phyloP scores from a whole-genome alignment of 2,329 filamentous ascomycete species.

The Clarireedia sp. region DNA sequence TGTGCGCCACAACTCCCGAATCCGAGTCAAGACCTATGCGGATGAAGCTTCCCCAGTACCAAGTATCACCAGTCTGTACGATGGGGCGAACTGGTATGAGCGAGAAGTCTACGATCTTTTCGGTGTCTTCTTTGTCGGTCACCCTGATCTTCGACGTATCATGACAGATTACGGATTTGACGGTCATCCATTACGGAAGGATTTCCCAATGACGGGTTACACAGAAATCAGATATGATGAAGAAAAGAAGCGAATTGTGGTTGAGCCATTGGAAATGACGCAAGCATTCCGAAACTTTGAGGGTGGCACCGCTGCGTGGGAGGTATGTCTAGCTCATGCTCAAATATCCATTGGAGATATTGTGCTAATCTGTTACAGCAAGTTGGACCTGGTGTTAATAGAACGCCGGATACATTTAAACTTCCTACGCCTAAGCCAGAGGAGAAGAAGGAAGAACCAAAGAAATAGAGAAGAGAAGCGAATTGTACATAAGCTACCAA shows the following conservation, averaged over 20 bases:
- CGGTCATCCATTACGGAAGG: constrained; percentile 92
- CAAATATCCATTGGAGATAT: not conserved
- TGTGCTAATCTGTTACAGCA: constrained; percentile 43
- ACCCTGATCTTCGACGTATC: constrained; percentile 92
- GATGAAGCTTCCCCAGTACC: constrained; percentile 93
- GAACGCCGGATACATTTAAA: constrained; percentile 83
- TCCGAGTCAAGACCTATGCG: constrained; percentile 97
- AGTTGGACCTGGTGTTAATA: constrained; percentile 64
- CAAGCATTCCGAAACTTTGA: constrained; percentile 99
- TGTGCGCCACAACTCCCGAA: constrained; percentile 91
- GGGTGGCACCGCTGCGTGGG: constrained; percentile 69
- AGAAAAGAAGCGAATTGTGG: constrained; percentile 99
- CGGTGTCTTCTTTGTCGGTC: constrained; percentile 90
- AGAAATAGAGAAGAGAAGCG: constrained; percentile 58
- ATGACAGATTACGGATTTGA: constrained; percentile 99
- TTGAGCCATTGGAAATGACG: constrained; percentile 93
- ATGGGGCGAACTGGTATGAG: constrained; percentile 98
- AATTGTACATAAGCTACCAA: constrained; percentile 25
- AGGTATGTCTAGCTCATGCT: constrained; percentile 44
- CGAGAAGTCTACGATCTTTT: constrained; percentile 96
- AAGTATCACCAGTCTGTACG: constrained; percentile 76
- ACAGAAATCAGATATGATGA: constrained; percentile 97
- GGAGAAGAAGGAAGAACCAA: constrained; percentile 79
- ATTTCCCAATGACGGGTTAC: constrained; percentile 96
- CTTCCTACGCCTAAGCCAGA: constrained; percentile 93